A percentile compares a stretch with the other conserved stretches of the same genome.
Conservation (phyloP, 768 basidiomycete species). For the Hygrocybe punicea region DNA sequence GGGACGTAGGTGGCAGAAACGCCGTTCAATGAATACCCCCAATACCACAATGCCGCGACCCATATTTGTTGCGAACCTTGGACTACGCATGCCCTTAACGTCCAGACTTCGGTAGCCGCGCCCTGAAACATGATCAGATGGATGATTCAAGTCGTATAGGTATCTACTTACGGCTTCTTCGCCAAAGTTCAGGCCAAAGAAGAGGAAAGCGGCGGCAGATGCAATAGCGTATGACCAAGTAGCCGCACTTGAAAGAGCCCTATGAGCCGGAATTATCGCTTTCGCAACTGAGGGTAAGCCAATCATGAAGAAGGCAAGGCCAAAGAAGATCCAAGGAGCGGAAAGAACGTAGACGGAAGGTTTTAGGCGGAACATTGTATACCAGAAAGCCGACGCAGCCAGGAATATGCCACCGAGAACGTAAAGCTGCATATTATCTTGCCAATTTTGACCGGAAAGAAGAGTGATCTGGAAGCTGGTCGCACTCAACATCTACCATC, state of each 20-base stretch:
- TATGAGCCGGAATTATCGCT: constrained; percentile 57
- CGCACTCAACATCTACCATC: constrained; percentile 70
- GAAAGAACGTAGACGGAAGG: constrained; percentile 87
- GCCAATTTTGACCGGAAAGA: constrained; percentile 81
- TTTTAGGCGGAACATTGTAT: constrained; percentile 80
- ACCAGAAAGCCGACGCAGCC: constrained; percentile 84
- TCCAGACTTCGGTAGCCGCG: constrained; percentile 94
- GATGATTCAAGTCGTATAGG: background rate
- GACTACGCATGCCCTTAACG: constrained; percentile 83
- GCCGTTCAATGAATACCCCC: constrained; percentile 79
- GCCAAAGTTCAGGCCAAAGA: constrained; percentile 95
- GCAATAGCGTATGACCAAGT: constrained; percentile 91
- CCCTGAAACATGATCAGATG: constrained; percentile 45
- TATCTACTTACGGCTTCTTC: constrained; percentile 75
- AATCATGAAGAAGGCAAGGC: constrained; percentile 86
- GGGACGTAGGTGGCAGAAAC: constrained; percentile 49
- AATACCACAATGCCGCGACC: constrained; percentile 95
- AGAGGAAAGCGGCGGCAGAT: constrained; percentile 89
- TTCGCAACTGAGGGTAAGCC: constrained; percentile 75
- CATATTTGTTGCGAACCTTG: constrained; percentile 95
- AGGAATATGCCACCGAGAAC: constrained; percentile 89
- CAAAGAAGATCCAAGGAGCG: constrained; percentile 88
- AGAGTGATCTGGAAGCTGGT: constrained; percentile 95
- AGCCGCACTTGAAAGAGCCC: constrained; percentile 68
- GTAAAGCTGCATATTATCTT: constrained; percentile 77